Percentiles rank a stretch among this genome's conserved stretches.
Conservation (phyloP, 257 asterid genomes). For the Vinca minor region DNA sequence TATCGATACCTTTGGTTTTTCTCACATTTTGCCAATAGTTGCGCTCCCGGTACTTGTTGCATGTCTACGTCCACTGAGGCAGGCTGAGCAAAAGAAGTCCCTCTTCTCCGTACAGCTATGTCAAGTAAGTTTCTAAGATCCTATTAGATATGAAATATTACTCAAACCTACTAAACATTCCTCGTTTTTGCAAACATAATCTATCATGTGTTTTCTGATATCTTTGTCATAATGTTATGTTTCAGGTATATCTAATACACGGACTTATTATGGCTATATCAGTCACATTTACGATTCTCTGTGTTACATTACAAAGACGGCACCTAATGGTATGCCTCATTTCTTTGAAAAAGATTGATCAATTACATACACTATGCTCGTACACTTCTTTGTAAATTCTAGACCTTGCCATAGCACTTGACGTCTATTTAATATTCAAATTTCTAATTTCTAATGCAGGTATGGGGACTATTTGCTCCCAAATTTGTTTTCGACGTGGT, state of each 20-base stretch:
- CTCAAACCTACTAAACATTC: not conserved
- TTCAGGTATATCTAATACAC: conserved; percentile 74
- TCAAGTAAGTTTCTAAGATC: conserved; percentile 34
- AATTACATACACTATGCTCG: not conserved
- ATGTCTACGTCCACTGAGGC: conserved; percentile 20
- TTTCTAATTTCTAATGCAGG: conserved; percentile 39
- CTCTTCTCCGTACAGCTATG: conserved; percentile 43
- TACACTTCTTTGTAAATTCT: not conserved
- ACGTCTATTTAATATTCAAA: not conserved
- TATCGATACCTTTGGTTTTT: conserved; percentile 81
- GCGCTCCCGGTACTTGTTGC: conserved; percentile 76
- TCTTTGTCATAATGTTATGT: not conserved
- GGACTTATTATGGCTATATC: conserved; percentile 56
- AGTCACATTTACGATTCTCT: conserved; percentile 63
- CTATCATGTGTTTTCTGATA: not conserved
- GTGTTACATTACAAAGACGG: conserved; percentile 81
- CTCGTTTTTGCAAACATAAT: not conserved
- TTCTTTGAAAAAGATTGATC: not conserved
- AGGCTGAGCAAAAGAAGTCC: conserved; percentile 28
- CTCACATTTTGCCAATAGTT: conserved; percentile 72
- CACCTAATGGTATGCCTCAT: conserved; percentile 71
- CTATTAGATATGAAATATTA: not conserved
- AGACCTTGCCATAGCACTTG: not conserved
- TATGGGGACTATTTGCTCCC: conserved; percentile 97
- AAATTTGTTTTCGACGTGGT: conserved; percentile 88